phyloP scores from a whole-genome alignment of 768 basidiomycete genomes.

The Leccinum imitatum region DNA sequence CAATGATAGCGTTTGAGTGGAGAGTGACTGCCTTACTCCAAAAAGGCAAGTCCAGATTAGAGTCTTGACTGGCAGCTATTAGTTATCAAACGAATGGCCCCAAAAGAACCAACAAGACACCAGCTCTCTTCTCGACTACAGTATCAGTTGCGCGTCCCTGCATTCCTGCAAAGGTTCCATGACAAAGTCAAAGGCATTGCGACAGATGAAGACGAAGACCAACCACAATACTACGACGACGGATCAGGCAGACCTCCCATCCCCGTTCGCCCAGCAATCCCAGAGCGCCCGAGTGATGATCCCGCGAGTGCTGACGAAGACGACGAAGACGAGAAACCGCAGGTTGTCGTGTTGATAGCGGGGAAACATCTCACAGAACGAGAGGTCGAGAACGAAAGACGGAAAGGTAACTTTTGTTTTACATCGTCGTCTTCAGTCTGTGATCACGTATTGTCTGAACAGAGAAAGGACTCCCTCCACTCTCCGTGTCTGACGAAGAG shows the following conservation, averaged over 20 bases:
- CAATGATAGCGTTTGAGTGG: background rate
- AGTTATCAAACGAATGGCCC: conserved; percentile 26
- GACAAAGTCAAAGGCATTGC: conserved; percentile 55
- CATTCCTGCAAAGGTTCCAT: conserved; percentile 66
- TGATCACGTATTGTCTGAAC: conserved; percentile 6
- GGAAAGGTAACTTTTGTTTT: conserved; percentile 54
- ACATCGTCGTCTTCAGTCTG: background rate
- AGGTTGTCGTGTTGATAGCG: conserved; percentile 83
- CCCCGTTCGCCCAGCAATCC: conserved; percentile 69
- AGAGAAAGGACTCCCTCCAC: conserved; percentile 64
- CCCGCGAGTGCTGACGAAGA: conserved; percentile 76
- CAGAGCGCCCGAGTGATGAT: conserved; percentile 63
- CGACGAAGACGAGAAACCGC: conserved; percentile 76
- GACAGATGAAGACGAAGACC: conserved; percentile 46
- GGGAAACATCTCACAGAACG: conserved; percentile 82
- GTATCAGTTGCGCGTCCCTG: conserved; percentile 59
- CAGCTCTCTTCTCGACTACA: conserved; percentile 72
- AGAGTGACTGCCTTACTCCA: background rate
- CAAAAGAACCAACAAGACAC: conserved; percentile 66
- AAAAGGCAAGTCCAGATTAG: conserved; percentile 20
- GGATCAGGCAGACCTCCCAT: conserved; percentile 74
- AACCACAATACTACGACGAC: conserved; percentile 58
- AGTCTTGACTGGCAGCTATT: background rate
- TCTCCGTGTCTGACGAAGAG: conserved; percentile 40
- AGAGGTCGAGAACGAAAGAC: conserved; percentile 75